These are phyloP conservation scores for Pseudogymnoascus sp. DNA, from an alignment of 2,329 filamentous ascomycete genomes.

Conservation along the genomic window DNA sequence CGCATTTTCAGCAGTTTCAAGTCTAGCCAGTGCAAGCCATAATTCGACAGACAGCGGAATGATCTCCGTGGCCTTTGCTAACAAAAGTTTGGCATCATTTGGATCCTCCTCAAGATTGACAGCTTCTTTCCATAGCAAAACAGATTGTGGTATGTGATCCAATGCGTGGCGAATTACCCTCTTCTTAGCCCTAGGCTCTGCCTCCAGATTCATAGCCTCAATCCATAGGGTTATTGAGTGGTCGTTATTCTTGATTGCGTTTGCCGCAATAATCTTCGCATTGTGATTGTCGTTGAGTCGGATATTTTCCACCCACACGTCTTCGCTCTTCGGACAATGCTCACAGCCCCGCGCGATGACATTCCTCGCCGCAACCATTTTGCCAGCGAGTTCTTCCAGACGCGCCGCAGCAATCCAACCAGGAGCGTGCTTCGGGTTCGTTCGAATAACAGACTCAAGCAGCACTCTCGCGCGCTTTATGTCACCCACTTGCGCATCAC, in stretches of 20 bases:
- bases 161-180: conserved; percentile 85
- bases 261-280: conserved; percentile 88
- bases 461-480: conserved; percentile 89
- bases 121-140: conserved; percentile 95
- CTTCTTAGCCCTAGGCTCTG: conserved; percentile 77
- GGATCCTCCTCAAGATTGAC: conserved; percentile 92
- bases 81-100: conserved; percentile 76
- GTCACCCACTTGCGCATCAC: conserved; percentile 81
- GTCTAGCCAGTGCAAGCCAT: conserved; percentile 85
- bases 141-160: conserved; percentile 87
- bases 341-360: conserved; percentile 84
- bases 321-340: conserved; percentile 87
- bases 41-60: conserved; percentile 90
- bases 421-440: conserved; percentile 87
- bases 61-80: conserved; percentile 92
- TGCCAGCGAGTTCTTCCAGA: conserved; percentile 86
- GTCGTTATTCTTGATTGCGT: conserved; percentile 87
- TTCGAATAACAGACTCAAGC: conserved; percentile 94
- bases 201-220: conserved; percentile 88
- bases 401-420: conserved; percentile 94
- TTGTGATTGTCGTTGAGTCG: conserved; percentile 86
- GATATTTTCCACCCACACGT: conserved; percentile 94
- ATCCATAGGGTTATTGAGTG: conserved; percentile 87
- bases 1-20: conserved; percentile 85
- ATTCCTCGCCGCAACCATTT: conserved; percentile 80